Conservation (phyloP, 148 eudicot genomes). For the Pouteria glomerata region DNA sequence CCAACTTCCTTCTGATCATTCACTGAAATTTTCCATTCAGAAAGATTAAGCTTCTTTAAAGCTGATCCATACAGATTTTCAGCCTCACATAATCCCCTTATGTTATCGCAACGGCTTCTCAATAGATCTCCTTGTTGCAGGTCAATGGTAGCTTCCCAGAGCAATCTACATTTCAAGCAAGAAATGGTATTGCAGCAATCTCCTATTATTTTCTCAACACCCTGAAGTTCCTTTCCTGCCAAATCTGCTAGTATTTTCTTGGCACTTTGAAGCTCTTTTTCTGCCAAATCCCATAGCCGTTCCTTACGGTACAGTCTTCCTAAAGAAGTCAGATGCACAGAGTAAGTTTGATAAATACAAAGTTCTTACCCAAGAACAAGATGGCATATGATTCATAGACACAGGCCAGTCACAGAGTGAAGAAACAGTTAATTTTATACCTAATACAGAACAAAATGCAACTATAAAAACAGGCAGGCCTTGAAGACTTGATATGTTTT, state of each 20-base stretch:
- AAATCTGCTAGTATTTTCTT: constrained; percentile 38
- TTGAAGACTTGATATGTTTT: constrained; percentile 56
- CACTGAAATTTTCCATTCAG: constrained; percentile 44
- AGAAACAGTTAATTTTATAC: constrained; percentile 27
- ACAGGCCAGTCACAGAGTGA: not conserved
- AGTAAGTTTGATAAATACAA: constrained; percentile 1
- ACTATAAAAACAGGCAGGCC: constrained; percentile 53
- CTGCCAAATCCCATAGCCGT: constrained; percentile 52
- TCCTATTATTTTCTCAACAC: constrained; percentile 42
- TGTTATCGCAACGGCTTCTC: constrained; percentile 27
- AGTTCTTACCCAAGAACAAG: not conserved
- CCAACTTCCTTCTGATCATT: constrained; percentile 18
- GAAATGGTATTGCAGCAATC: constrained; percentile 30
- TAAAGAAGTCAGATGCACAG: constrained; percentile 25
- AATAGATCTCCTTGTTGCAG: constrained; percentile 61
- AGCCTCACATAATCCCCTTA: constrained; percentile 25
- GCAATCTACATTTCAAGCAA: constrained; percentile 58
- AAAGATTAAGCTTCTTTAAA: constrained; percentile 38
- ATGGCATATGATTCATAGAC: not conserved
- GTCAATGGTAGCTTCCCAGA: constrained; percentile 54
- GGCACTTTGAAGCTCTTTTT: constrained; percentile 53
- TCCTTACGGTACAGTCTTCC: constrained; percentile 67
- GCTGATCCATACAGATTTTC: constrained; percentile 46
- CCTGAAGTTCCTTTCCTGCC: constrained; percentile 56
- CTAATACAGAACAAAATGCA: constrained; percentile 63